Evolutionary conservation across 2,329 filamentous ascomycete species (phyloP).

Genomic region (Graphilbum sp.): DNA sequence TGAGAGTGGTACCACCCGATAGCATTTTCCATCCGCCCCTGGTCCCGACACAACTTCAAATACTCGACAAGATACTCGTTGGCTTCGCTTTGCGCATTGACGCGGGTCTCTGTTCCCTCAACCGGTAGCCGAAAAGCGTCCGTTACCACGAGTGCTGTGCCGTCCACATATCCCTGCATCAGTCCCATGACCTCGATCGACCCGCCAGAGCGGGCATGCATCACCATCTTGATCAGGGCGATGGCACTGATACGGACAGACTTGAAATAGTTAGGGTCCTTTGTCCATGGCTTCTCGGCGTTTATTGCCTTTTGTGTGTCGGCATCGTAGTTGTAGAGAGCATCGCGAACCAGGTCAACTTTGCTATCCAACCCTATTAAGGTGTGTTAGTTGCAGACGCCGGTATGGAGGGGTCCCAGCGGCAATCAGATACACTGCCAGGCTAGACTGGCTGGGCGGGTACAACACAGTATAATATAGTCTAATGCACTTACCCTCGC

Average conservation of each 20-base stretch:
- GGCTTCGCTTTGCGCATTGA: constrained; percentile 89
- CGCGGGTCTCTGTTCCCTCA: constrained; percentile 94
- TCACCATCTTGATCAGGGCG: constrained; percentile 95
- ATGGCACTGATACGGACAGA: constrained; percentile 84
- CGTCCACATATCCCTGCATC: constrained; percentile 88
- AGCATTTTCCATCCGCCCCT: constrained; percentile 69
- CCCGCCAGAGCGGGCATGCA: constrained; percentile 93
- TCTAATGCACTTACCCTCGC: constrained; percentile 25
- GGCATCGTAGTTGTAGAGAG: constrained; percentile 71
- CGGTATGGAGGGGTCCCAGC: too few relatives aligned
- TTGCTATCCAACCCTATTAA: constrained; percentile 74
- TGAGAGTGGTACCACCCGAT: constrained; percentile 98
- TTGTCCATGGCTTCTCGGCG: constrained; percentile 55
- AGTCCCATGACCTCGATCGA: constrained; percentile 91
- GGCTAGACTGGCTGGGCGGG: too few relatives aligned
- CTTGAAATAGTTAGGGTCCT: constrained; percentile 78
- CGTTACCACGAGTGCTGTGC: constrained; percentile 76
- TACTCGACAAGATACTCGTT: constrained; percentile 96
- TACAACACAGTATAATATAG: too few relatives aligned
- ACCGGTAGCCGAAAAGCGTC: constrained; percentile 89
- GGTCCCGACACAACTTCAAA: constrained; percentile 58
- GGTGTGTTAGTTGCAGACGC: too few relatives aligned
- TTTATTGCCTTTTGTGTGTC: constrained; percentile 50
- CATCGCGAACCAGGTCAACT: constrained; percentile 74
- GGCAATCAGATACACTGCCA: too few relatives aligned